These are phyloP conservation scores for Macrocystidia cucumis DNA, from an alignment of 1,284 basidiomycete species.

Conservation along the genomic window DNA sequence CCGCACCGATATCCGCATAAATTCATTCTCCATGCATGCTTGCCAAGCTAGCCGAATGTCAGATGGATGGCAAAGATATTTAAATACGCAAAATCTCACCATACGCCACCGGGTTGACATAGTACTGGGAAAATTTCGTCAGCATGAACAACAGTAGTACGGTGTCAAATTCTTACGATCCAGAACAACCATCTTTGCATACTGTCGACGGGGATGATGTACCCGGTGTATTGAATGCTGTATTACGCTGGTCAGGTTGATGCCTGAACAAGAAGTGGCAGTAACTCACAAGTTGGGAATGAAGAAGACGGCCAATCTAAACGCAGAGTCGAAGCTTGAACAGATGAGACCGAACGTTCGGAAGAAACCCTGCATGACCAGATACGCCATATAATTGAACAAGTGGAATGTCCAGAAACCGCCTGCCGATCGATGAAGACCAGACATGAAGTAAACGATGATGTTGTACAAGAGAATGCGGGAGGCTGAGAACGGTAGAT, in stretches of 20 bases:
- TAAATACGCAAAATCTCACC: constrained; percentile 37
- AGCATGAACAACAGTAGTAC: not conserved
- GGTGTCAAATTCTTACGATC: constrained; percentile 42
- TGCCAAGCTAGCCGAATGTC: constrained; percentile 46
- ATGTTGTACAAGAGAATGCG: constrained; percentile 61
- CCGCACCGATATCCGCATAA: constrained; percentile 57
- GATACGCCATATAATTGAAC: constrained; percentile 51
- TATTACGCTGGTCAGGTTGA: constrained; percentile 3
- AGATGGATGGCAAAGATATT: not conserved
- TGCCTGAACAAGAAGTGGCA: not conserved
- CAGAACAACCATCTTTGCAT: constrained; percentile 91
- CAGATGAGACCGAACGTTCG: constrained; percentile 60
- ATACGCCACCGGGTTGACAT: constrained; percentile 74
- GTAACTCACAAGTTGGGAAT: constrained; percentile 47
- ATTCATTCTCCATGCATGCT: constrained; percentile 79
- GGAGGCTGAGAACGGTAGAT: constrained; percentile 66
- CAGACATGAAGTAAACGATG: constrained; percentile 72
- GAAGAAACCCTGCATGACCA: constrained; percentile 72
- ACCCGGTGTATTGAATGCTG: constrained; percentile 56
- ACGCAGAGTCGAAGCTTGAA: constrained; percentile 57
- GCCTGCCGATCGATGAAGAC: constrained; percentile 50
- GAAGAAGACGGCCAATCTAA: constrained; percentile 50
- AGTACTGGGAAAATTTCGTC: constrained; percentile 35
- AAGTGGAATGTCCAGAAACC: constrained; percentile 72
- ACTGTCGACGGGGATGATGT: constrained; percentile 62